These are phyloP conservation scores for Pestalotiopsis fici DNA, from an alignment of 2,329 filamentous ascomycete genomes.

Conservation along the genomic window DNA sequence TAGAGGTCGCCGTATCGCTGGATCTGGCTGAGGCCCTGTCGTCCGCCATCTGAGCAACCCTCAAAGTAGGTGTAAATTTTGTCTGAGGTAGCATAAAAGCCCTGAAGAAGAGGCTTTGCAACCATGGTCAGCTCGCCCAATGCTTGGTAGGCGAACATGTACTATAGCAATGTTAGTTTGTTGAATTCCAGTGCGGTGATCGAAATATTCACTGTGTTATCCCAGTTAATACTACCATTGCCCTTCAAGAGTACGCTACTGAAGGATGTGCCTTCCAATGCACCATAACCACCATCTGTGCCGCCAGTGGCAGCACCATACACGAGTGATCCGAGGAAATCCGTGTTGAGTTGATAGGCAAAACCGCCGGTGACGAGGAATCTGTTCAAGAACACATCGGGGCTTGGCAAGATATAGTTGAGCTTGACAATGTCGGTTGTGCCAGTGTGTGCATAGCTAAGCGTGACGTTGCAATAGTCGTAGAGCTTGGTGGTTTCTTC, in stretches of 20 bases:
- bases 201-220: conserved; percentile 22
- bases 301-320: conserved; percentile 5
- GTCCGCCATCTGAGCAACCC: conserved; percentile 8
- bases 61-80: conserved; percentile 11
- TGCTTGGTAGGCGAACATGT: conserved; percentile 30
- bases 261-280: conserved; percentile 4
- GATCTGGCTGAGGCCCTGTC: conserved; percentile 5
- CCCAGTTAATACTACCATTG: conserved; percentile 4
- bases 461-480: conserved; percentile 9
- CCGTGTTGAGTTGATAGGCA: background rate
- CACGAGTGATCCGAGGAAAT: conserved; percentile 1
- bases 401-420: conserved; percentile 4
- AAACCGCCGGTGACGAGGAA: background rate
- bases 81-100: conserved; percentile 32
- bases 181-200: background rate
- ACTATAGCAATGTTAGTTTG: conserved; percentile 12
- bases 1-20: conserved; percentile 2
- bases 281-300: conserved; percentile 5
- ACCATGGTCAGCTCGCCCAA: conserved; percentile 3
- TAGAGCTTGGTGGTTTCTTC: conserved; percentile 25
- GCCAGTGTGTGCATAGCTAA: conserved; percentile 2
- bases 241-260: background rate
- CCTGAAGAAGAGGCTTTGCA: conserved; percentile 15
- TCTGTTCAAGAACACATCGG: conserved; percentile 38
- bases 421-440: conserved; percentile 19